Evolutionary conservation across 1,284 basidiomycete species (phyloP).

Genomic region (Vanrija sp.): DNA sequence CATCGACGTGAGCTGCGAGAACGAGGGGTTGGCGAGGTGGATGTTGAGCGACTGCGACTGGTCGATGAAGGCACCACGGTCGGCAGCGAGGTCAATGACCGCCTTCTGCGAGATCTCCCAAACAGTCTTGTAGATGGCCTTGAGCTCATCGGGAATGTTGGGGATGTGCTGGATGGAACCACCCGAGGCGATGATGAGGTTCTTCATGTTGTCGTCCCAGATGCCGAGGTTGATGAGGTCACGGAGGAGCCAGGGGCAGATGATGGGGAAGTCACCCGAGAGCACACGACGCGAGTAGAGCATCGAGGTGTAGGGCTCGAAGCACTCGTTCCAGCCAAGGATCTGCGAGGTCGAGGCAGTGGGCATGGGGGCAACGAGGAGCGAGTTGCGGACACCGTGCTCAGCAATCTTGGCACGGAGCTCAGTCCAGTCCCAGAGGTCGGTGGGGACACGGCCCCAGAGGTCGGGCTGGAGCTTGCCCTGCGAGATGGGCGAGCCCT

Average conservation of each 20-base stretch:
- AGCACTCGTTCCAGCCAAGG: slow-evolving; percentile 94
- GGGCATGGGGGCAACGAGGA: slow-evolving; percentile 96
- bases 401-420: slow-evolving; percentile 86
- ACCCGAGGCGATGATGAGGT: slow-evolving; percentile 96
- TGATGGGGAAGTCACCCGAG: slow-evolving; percentile 98
- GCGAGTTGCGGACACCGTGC: slow-evolving; percentile 85
- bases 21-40: slow-evolving; percentile 85
- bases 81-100: slow-evolving; percentile 94
- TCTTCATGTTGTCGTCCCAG: slow-evolving; percentile 99
- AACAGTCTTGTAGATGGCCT: slow-evolving; percentile 59
- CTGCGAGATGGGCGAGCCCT: slow-evolving; percentile 81
- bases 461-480: slow-evolving; percentile 93
- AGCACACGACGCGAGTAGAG: slow-evolving; percentile 99
- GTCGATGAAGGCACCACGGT: slow-evolving; percentile 97
- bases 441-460: slow-evolving; percentile 89
- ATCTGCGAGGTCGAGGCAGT: slow-evolving; percentile 99
- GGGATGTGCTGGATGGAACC: slow-evolving; percentile 92
- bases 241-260: slow-evolving; percentile 95
- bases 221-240: slow-evolving; percentile 93
- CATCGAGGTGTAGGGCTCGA: slow-evolving; percentile 63
- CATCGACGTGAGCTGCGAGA: slow-evolving; percentile 95
- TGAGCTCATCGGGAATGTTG: slow-evolving; percentile 79
- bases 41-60: slow-evolving; percentile 85
- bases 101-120: slow-evolving; percentile 99
- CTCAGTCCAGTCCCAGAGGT: slow-evolving; percentile 90